Evolutionary conservation across 2,329 filamentous ascomycete species (phyloP), one percentile per base, ranked within the genome.

Genomic region (Hymenoscyphus infarciens): DNA sequence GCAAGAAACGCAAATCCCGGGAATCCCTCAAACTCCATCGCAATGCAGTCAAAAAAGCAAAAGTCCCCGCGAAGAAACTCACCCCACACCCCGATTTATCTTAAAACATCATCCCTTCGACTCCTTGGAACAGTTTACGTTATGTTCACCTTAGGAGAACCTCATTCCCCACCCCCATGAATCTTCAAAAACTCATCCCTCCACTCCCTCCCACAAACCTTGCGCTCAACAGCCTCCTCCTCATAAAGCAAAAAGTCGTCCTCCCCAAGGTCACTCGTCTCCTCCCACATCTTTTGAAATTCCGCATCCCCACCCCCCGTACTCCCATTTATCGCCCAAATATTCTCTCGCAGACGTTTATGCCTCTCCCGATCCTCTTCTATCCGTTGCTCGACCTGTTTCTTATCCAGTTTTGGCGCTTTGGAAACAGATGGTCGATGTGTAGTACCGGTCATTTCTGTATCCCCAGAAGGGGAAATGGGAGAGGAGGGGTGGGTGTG

Each of bases 311-410:
- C 66, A 7, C 87, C 84, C 29, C 84, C 81, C 8, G 82, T 79
- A 35, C 85, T 83, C 8, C 83, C 82, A 33, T 85, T 85, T 2
- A 97, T 87, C 0, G 92, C 91, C 95, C 96, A 99, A 66, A 97
- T 96, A 70, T 88, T 92, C 78, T 99, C 95, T 25, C 95, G 81
- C 71, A 94, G 80, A 53, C 94, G 81, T 81, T 99, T 99, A 76
- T 99, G 96, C 53, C 95, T 82, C 76, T 99, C 95, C 3, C 95
- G 82, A 76, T 99, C 95, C 77, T 99, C 96, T 71, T 99, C 96
- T 66, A 99, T 97, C 49, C 95, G 83, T 79, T 98, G 93, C 77
- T 98, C 93, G 60, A 97, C 90, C 77, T 97, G 91, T 61, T 89
- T 84, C 77, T 94, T 95, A 72, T 97, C 91, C 59, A 95, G 75